Percentiles rank a stretch among this genome's conserved stretches.
These are phyloP conservation scores for Forsythia viridissima DNA, from an alignment of 257 asterid species.

Conservation along the genomic window DNA sequence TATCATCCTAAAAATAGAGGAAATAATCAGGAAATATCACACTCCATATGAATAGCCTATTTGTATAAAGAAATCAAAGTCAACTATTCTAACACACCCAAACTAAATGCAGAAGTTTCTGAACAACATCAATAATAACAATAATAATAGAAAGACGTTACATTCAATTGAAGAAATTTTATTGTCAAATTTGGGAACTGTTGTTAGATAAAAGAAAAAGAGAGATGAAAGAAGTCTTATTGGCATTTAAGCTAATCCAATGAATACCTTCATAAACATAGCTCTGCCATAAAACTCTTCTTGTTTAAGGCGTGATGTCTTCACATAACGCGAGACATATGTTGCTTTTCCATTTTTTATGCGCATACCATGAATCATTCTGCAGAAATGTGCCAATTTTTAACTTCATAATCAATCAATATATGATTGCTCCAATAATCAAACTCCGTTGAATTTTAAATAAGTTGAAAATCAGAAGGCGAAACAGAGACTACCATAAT, in stretches of 20 bases:
- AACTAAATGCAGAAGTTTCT: background rate
- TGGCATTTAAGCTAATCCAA: background rate
- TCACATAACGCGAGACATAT: conserved; percentile 89
- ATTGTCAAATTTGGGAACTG: background rate
- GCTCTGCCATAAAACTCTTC: conserved; percentile 81
- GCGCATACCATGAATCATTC: conserved; percentile 97
- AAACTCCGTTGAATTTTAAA: background rate
- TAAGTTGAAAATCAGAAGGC: background rate
- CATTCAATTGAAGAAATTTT: background rate
- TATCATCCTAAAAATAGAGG: background rate
- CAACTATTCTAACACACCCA: background rate
- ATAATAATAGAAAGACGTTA: background rate
- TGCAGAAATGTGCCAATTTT: conserved; percentile 31
- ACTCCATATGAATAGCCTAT: background rate
- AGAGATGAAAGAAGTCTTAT: background rate
- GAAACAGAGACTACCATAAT: background rate
- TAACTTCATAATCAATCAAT: conserved; percentile 10
- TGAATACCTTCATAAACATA: conserved; percentile 79
- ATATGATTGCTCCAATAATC: background rate
- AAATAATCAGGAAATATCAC: background rate
- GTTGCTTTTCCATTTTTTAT: conserved; percentile 94
- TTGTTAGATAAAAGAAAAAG: background rate
- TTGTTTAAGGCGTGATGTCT: conserved; percentile 83
- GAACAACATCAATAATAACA: background rate
- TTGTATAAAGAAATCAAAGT: background rate